Evolutionary conservation across 1,284 basidiomycete genomes (phyloP).

Genomic region (Puccinia horiana): DNA sequence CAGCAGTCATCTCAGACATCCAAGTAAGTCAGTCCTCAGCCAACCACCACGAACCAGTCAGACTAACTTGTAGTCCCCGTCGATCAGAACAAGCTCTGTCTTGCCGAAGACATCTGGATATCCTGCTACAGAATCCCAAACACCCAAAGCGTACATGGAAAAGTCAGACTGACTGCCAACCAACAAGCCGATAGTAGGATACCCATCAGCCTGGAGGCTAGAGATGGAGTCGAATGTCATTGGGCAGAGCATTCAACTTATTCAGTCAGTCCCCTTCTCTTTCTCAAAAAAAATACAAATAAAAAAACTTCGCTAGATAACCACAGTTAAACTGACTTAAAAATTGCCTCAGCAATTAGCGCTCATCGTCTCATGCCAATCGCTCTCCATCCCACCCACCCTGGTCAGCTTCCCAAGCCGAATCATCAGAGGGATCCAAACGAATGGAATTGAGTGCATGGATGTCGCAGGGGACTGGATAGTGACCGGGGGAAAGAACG

Average conservation of each 20-base stretch:
- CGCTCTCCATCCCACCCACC: slow-evolving; percentile 31
- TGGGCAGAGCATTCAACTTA: slow-evolving; percentile 11
- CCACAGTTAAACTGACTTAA: not conserved
- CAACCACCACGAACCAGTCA: not conserved
- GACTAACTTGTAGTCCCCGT: not conserved
- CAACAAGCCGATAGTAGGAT: not conserved
- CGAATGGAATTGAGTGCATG: slow-evolving; percentile 23
- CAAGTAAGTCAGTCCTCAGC: not conserved
- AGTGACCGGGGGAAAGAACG: not conserved
- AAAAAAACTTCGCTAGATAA: too few species aligned
- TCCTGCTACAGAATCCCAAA: slow-evolving; percentile 5
- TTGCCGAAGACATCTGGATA: slow-evolving; percentile 37
- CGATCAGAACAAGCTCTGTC: slow-evolving; percentile 9
- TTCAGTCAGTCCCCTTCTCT: slow-evolving; percentile 14
- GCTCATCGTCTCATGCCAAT: slow-evolving; percentile 1
- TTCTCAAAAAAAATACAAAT: not conserved
- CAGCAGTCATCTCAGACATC: slow-evolving; percentile 14
- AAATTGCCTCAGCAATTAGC: slow-evolving; percentile 9
- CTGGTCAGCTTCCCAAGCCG: slow-evolving; percentile 18
- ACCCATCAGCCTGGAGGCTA: not conserved
- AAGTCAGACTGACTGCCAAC: slow-evolving; percentile 8
- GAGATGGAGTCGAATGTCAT: slow-evolving; percentile 12
- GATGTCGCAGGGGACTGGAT: slow-evolving; percentile 23
- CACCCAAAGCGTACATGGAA: slow-evolving; percentile 22
- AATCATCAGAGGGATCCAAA: not conserved